A percentile compares a stretch with the other conserved stretches of the same genome.
phyloP scores from a whole-genome alignment of 768 basidiomycete species.

The Vishniacozyma victoriae region DNA sequence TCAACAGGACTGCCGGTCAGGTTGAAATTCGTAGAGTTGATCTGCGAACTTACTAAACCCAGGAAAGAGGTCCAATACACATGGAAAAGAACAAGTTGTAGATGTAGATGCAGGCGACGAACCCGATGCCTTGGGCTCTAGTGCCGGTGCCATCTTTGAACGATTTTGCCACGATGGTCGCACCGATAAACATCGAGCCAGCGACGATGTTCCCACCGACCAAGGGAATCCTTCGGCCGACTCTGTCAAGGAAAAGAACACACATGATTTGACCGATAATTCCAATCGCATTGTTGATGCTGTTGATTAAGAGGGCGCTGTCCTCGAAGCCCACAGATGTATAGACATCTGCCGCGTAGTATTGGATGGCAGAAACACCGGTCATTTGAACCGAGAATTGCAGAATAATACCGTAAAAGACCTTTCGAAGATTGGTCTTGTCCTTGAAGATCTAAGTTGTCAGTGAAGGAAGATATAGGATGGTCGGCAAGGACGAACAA shows the following conservation, averaged over 20 bases:
- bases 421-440: constrained; percentile 21
- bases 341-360: constrained; percentile 48
- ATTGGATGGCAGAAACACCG: constrained; percentile 57
- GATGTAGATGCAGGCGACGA: constrained; percentile 48
- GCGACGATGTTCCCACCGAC: constrained; percentile 32
- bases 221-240: constrained; percentile 57
- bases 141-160: constrained; percentile 10
- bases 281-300: constrained; percentile 66
- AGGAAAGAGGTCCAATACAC: constrained; percentile 56
- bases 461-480: background rate
- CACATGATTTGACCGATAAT: constrained; percentile 56
- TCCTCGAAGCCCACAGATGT: constrained; percentile 22
- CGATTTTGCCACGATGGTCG: constrained; percentile 26
- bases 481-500: constrained; percentile 48
- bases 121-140: constrained; percentile 22
- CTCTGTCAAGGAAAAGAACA: constrained; percentile 60
- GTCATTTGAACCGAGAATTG: constrained; percentile 61
- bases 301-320: constrained; percentile 58
- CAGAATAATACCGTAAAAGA: constrained; percentile 46
- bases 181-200: constrained; percentile 30
- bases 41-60: constrained; percentile 33
- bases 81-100: constrained; percentile 64
- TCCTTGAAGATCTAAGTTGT: constrained; percentile 38
- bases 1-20: constrained; percentile 53
- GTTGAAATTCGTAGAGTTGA: background rate